Evolutionary conservation across 1,284 basidiomycete genomes (phyloP).

Genomic region (Prillingera fragicola): DNA sequence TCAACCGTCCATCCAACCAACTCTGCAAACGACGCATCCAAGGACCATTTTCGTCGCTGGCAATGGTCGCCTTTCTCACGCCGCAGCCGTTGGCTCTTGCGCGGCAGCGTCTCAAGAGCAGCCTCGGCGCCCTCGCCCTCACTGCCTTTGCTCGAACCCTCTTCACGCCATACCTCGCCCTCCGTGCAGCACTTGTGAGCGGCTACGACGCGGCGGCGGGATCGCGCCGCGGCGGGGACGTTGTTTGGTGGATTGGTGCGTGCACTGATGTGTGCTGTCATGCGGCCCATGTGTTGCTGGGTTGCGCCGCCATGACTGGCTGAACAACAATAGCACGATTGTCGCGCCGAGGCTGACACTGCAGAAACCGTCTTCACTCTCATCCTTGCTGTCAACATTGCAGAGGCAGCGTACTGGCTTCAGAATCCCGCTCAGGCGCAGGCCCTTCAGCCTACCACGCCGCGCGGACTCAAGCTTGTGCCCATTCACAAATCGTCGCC

Average conservation of each 20-base stretch:
- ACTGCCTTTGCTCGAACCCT: slow-evolving; percentile 17
- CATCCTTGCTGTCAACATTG: slow-evolving; percentile 28
- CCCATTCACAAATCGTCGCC: slow-evolving; percentile 32
- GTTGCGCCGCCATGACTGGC: no score
- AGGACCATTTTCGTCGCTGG: neutral
- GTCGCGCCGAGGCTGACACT: neutral
- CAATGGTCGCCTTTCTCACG: neutral
- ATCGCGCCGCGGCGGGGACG: neutral
- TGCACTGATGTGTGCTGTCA: slow-evolving; percentile 12
- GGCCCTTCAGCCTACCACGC: slow-evolving; percentile 3
- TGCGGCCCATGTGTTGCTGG: no score
- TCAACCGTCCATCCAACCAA: neutral
- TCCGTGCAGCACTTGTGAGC: slow-evolving; percentile 22
- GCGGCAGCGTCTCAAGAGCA: slow-evolving; percentile 33
- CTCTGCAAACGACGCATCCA: no score
- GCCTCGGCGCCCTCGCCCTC: slow-evolving; percentile 33
- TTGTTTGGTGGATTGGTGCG: slow-evolving; percentile 20
- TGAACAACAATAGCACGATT: neutral
- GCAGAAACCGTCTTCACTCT: slow-evolving; percentile 25
- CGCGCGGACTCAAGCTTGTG: slow-evolving; percentile 9
- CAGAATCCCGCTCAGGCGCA: slow-evolving; percentile 20
- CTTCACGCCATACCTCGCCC: slow-evolving; percentile 33
- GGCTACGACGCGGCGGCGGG: slow-evolving; percentile 11
- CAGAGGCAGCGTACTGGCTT: slow-evolving; percentile 31
- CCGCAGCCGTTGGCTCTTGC: slow-evolving; percentile 27